phyloP scores from a whole-genome alignment of 208 protist genomes.

The Leishmania aethiopica region DNA sequence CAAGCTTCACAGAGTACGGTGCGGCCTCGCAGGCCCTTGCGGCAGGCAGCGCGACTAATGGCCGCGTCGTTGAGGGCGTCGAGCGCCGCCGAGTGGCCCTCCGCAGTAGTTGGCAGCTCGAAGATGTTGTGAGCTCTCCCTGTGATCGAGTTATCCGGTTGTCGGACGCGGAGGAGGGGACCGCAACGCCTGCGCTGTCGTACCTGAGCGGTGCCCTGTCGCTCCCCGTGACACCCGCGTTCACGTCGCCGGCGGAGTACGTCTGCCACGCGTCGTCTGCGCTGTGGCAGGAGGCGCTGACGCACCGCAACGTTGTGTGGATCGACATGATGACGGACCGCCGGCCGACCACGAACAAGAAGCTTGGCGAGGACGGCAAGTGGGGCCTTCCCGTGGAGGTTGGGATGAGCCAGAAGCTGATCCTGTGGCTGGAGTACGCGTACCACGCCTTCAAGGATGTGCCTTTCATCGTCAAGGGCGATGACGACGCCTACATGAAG shows the following conservation, averaged over 20 bases:
- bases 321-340: conserved; percentile 42
- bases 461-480: conserved; percentile 50
- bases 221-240: conserved; percentile 15
- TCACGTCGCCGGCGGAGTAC: conserved; percentile 14
- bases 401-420: conserved; percentile 46
- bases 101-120: not conserved
- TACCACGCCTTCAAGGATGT: conserved; percentile 39
- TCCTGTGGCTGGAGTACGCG: conserved; percentile 45
- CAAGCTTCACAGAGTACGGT: conserved; percentile 14
- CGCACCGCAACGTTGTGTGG: conserved; percentile 36
- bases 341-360: conserved; percentile 25
- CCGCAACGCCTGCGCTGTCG: conserved; percentile 4
- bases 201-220: not conserved
- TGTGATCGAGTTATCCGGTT: not conserved
- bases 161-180: not conserved
- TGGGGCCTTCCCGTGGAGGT: conserved; percentile 47
- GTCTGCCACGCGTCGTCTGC: conserved; percentile 29
- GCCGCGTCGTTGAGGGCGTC: not conserved
- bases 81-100: not conserved
- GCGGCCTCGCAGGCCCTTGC: not conserved
- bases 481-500: conserved; percentile 57
- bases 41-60: not conserved
- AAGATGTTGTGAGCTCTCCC: not conserved
- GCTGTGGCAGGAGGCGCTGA: conserved; percentile 41
- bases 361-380: conserved; percentile 24